These are phyloP conservation scores for Irineochytrium annulatum DNA, from an alignment of 192 early-diverging fungal genomes.

Conservation along the genomic window DNA sequence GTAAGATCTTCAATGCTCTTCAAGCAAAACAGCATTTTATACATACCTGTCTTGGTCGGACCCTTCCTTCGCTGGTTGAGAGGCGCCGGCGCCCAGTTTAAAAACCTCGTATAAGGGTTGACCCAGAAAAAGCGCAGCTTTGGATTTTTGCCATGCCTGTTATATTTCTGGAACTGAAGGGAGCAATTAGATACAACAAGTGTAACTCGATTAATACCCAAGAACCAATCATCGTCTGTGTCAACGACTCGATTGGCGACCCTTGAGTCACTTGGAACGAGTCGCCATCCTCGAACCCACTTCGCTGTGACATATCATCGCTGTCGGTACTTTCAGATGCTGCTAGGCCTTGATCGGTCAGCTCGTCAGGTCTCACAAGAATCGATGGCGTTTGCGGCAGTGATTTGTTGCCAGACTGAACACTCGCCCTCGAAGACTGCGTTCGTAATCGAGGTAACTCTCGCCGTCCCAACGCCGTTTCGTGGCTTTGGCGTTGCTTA, in stretches of 20 bases:
- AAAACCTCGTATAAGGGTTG: constrained; percentile 34
- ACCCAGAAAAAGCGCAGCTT: constrained; percentile 43
- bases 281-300: too few relatives aligned
- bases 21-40: not conserved
- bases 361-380: too few relatives aligned
- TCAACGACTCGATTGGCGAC: constrained; percentile 24
- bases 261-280: too few relatives aligned
- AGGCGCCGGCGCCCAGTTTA: constrained; percentile 34
- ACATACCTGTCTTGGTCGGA: constrained; percentile 34
- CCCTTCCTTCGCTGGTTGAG: constrained; percentile 34
- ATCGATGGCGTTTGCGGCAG: too few relatives aligned
- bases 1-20: not conserved
- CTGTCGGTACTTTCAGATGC: too few relatives aligned
- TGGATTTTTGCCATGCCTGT: constrained; percentile 34
- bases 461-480: too few relatives aligned
- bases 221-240: constrained; percentile 34
- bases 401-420: too few relatives aligned
- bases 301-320: too few relatives aligned
- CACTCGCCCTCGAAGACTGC: too few relatives aligned
- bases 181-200: not conserved
- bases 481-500: too few relatives aligned
- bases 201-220: constrained; percentile 18
- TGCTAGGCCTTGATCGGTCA: too few relatives aligned
- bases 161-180: constrained; percentile 42
- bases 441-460: too few relatives aligned